Evolutionary conservation across 331 rosid species (phyloP), one percentile per base, ranked within the genome.

Genomic region (Rosa hybrid): DNA sequence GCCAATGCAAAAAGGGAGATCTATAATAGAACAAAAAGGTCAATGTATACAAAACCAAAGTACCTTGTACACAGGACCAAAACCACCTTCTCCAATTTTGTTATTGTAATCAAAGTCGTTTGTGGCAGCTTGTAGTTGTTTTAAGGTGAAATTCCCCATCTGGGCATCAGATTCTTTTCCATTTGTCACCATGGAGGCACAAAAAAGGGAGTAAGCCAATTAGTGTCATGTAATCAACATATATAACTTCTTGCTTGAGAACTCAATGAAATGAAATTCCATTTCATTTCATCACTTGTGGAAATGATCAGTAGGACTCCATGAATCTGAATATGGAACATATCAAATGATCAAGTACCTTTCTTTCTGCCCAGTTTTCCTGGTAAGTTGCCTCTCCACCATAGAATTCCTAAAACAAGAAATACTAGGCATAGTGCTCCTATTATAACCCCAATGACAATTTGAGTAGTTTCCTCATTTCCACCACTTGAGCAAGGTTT

Each of bases 11-110:
- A 78, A 68, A 69, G 68, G 21, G 23, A 74, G 39, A 78, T 60
- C 18, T 16, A 39, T 14, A 23, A 7, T 71, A 1, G 7, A 56
- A 74, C 23, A 67, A 77, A 63, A 44, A 71, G 39, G 0, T 8
- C 50, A 53, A 17, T 48, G 34, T 27, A 9, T 14, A 78, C 62
- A 73, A 39, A 64, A 68, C 60, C 56, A 73, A 18, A 79, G 51
- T 84, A 90, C 95, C 92, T 92, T 90, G 88, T 84, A 88, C 56
- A 92, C 97, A 30, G 92, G 91, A 82, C 97, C 98, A 83, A 92
- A 94, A 82, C 97, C 97, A 53, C 97, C 98, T 89, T 94, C 97
- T 77, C 98, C 98, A 45, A 94, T 83, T 86, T 87, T 92, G 88
- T 92, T 92, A 75, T 34, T 62, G 56, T 83, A 78, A 85, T 79